Conservation (phyloP, 176 grass and related monocot genomes). For the Triticum urartu region DNA sequence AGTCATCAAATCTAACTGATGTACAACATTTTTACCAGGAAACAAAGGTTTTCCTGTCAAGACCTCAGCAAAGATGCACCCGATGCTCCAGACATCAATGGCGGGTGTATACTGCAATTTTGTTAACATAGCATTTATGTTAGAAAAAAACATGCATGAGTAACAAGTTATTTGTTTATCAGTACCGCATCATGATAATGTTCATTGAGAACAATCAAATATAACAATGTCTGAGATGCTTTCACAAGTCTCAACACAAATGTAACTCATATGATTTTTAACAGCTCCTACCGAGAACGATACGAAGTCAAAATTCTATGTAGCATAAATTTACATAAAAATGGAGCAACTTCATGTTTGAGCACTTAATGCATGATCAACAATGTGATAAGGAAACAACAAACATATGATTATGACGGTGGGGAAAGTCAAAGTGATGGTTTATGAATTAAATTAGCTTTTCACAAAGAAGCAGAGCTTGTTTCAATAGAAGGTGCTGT, state of each 20-base stretch:
- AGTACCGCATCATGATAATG: neutral
- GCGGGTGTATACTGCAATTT: conserved; percentile 97
- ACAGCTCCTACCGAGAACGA: neutral
- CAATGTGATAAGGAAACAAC: neutral
- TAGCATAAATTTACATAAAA: neutral
- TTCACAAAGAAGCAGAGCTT: neutral
- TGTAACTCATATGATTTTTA: neutral
- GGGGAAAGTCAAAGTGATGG: neutral
- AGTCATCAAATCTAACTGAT: conserved; percentile 98
- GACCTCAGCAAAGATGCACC: conserved; percentile 98
- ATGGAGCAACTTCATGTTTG: neutral
- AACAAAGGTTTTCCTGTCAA: conserved; percentile 95
- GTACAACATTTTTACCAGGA: conserved; percentile 99
- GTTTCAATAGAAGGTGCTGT: neutral
- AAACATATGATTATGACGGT: neutral
- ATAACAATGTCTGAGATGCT: neutral
- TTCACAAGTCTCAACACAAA: neutral
- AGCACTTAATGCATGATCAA: neutral
- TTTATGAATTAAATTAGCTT: neutral
- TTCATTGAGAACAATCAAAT: neutral
- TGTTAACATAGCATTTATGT: conserved; percentile 4
- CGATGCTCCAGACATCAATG: conserved; percentile 99
- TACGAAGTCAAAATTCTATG: neutral
- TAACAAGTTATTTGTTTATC: neutral
- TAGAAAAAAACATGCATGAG: neutral